Base-by-base conservation (phyloP, 1,284 basidiomycete genomes). In the Trametes versicolor region DNA sequence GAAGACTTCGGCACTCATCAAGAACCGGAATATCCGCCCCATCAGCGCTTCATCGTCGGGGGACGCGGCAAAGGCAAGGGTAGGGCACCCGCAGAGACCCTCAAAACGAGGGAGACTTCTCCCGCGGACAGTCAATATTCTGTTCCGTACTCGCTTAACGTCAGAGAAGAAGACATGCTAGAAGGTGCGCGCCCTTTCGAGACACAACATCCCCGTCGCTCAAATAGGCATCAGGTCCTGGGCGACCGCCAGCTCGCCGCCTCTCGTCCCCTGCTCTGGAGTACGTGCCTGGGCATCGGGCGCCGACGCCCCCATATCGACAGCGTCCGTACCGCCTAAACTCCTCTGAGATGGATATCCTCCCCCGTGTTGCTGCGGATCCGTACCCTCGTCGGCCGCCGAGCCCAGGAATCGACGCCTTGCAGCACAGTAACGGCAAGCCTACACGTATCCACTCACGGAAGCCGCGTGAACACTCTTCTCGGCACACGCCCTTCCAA, bases 1-100 rank as follows among this genome's bases (percentile, higher is more conserved):
- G 70, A 74, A 36, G 74, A 76, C 60, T 49, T 60, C 19, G 69
- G 55, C 45, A 69, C 58, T 73, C 48, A 65, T 75, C 71, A 68
- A 62, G 73, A 68, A 69, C 67, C 55, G 73, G 73, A 63, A 74
- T 71, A 63, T 34, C 51, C 65, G 32, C 66, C 65, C 49, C 45
- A 62, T n/a, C 70, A 68, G 43, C 51, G 62, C 50, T 70, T 66
- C 62, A 55, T 39, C 21, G 39, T 62, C 21, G 60, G 51, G 54
- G 62, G 63, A 9, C 65, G 64, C 21, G 65, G 56, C 47, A 68
- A 63, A 56, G 68, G 62, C 25, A 72, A 67, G 63, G 69, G 72
- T n/a, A 67, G 53, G 62, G 48, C 62, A 23, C 54, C 47, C 48
- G 64, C 63, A 55, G 65, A 68, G 37, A 57, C 63, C 36, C 50